Percentiles rank a stretch among this genome's conserved stretches.
Evolutionary conservation across 768 basidiomycete species (phyloP).

Genomic region (Boletus barrowsii): DNA sequence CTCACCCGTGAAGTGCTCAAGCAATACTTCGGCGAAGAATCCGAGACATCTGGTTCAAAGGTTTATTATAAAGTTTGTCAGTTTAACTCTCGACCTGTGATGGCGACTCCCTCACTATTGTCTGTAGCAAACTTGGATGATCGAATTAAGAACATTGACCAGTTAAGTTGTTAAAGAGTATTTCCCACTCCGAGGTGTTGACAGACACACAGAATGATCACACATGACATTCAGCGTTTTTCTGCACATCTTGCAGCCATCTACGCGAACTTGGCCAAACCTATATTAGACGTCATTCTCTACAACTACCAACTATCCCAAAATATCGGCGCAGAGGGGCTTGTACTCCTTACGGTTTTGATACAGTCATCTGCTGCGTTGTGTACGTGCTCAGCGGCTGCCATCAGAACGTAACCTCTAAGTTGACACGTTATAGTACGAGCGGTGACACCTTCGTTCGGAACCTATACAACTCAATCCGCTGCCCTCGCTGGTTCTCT

Average conservation of each 20-base stretch:
- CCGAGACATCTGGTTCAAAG: conserved; percentile 66
- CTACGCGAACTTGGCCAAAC: conserved; percentile 93
- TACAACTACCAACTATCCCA: conserved; percentile 95
- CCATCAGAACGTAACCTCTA: background rate
- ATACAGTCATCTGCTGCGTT: conserved; percentile 83
- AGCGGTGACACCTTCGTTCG: conserved; percentile 87
- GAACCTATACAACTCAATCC: conserved; percentile 83
- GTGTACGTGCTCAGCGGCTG: conserved; percentile 47
- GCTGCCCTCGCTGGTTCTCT: conserved; percentile 86
- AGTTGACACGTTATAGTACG: conserved; percentile 55
- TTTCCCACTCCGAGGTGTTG: conserved; percentile 3
- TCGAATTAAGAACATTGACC: conserved; percentile 93
- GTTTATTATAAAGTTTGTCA: conserved; percentile 90
- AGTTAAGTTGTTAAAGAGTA: conserved; percentile 44
- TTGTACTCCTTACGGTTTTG: conserved; percentile 75
- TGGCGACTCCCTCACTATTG: conserved; percentile 2
- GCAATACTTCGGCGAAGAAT: conserved; percentile 77
- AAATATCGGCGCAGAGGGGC: conserved; percentile 92
- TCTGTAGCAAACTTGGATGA: conserved; percentile 88
- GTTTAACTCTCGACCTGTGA: conserved; percentile 22
- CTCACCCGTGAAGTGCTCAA: conserved; percentile 80
- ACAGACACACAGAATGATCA: conserved; percentile 69
- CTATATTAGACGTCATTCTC: conserved; percentile 84
- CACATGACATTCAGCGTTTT: conserved; percentile 93
- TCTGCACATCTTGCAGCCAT: conserved; percentile 88